These are phyloP conservation scores for Penicillium sp. DNA, from an alignment of 2,329 filamentous ascomycete genomes.

Conservation along the genomic window DNA sequence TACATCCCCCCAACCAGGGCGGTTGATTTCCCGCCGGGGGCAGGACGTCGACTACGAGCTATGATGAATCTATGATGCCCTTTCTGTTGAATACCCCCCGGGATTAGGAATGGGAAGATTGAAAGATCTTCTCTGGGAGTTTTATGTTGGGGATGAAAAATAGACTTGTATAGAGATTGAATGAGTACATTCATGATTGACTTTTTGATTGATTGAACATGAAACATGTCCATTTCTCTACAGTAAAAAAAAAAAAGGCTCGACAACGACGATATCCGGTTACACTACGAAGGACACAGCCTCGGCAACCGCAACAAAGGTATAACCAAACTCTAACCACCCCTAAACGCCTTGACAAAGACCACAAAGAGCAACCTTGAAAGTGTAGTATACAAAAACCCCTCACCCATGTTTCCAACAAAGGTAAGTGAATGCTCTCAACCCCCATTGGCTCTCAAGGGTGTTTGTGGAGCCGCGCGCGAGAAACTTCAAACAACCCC, in stretches of 20 bases:
- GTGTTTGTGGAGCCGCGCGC: slow-evolving; percentile 4
- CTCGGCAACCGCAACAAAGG: not conserved
- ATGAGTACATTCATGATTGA: slow-evolving; percentile 9
- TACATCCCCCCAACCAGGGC: slow-evolving; percentile 4
- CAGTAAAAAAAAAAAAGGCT: not conserved
- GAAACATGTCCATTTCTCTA: not conserved
- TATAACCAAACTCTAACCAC: not conserved
- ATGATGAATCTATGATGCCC: slow-evolving; percentile 18
- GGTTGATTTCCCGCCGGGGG: slow-evolving; percentile 12
- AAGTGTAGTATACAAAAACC: not conserved
- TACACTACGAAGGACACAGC: not conserved
- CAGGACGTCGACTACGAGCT: slow-evolving; percentile 23
- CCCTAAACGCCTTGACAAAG: not conserved
- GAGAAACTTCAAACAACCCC: not conserved
- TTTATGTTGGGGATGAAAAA: slow-evolving; percentile 10
- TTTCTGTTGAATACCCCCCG: slow-evolving; percentile 21
- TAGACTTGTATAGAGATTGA: slow-evolving; percentile 18
- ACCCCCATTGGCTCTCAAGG: not conserved
- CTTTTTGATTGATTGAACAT: not conserved
- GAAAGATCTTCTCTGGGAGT: slow-evolving; percentile 6
- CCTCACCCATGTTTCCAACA: not conserved
- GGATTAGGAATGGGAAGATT: slow-evolving; percentile 11
- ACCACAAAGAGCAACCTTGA: not conserved
- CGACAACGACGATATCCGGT: too few relatives aligned
- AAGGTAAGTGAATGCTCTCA: not conserved